Base-by-base conservation (phyloP, 192 early-diverging fungal genomes). In the Phlyctochytrium bullatum region DNA sequence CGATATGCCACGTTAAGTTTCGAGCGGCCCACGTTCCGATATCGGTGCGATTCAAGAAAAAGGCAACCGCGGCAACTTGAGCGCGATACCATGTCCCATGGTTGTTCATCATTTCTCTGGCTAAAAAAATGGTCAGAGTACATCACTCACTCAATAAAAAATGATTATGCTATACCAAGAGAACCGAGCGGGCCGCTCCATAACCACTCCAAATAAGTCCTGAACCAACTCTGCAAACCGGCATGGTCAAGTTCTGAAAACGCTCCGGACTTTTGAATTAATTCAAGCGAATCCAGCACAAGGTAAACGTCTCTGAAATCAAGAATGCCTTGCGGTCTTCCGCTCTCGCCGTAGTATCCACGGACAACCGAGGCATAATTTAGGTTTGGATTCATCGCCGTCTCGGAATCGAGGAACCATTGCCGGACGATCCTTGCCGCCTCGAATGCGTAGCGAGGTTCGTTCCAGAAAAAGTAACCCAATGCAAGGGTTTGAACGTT, bases 341-440 rank as follows among this genome's bases (percentile, higher is more conserved):
- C 50, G 3, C n/a, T 30, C 20, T 24, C 61, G 25, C 10, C 50
- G 34, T 53, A 30, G 10, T 3, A 16, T 10, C 59, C 47, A 24
- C 29, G 4, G 47, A 50, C 67, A 24, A 52, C 34, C 27, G 64
- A 3, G 67, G 28, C 83, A 66, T 69, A 88, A 58, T 86, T 75
- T 52, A 88, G 67, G 61, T 83, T 79, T 33, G 86, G 84, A 25
- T 88, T 86, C 86, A 88, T 88, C 17, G 34, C 71, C 2, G 84
- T 86, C 0, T n/a, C 66, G 14, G 72, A 68, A 57, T 88, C 71
- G 47, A 88, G 51, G 70, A 88, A 88, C 84, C 86, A 88, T 32
- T 72, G 69, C 12, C 67, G 57, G 2, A 88, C 35, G 30, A 79
- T 69, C 20, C 60, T 29, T 6, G 65, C 69, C 31, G 73, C 78